Percentiles rank a stretch among this genome's conserved stretches.
Evolutionary conservation across 2,329 filamentous ascomycete genomes (phyloP).

Genomic region (Curvularia verruculosa): DNA sequence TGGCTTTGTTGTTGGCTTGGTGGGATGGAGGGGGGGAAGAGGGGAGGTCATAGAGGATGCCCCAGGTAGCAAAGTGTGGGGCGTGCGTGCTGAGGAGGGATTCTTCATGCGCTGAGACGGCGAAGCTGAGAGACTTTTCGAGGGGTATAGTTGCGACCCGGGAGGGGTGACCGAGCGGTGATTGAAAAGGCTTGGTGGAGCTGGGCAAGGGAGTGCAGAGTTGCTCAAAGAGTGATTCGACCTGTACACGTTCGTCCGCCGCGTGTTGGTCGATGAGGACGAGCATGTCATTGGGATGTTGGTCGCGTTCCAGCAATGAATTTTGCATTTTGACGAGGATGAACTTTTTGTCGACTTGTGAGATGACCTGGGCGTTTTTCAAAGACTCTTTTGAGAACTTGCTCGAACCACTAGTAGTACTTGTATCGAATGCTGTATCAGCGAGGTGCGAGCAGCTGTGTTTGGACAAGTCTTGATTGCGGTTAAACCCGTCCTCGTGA

Average conservation of each 20-base stretch:
- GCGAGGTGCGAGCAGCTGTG: slow-evolving; percentile 20
- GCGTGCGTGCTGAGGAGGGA: slow-evolving; percentile 62
- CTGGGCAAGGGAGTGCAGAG: slow-evolving; percentile 51
- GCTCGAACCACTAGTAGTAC: slow-evolving; percentile 24
- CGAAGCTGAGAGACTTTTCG: slow-evolving; percentile 65
- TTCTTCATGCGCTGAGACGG: slow-evolving; percentile 67
- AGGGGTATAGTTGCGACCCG: slow-evolving; percentile 45
- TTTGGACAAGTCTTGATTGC: slow-evolving; percentile 3
- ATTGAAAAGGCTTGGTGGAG: slow-evolving; percentile 26
- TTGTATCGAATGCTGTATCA: slow-evolving; percentile 36
- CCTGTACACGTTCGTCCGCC: slow-evolving; percentile 83
- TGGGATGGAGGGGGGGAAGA: slow-evolving; percentile 3
- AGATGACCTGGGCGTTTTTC: slow-evolving; percentile 67
- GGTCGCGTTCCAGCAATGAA: neutral
- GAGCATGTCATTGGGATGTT: slow-evolving; percentile 54
- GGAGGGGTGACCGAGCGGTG: slow-evolving; percentile 41
- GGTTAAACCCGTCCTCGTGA: slow-evolving; percentile 19
- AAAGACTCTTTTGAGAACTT: slow-evolving; percentile 64
- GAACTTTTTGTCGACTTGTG: slow-evolving; percentile 90
- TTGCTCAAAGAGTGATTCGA: slow-evolving; percentile 73
- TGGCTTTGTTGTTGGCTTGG: slow-evolving; percentile 4
- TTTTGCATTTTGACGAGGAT: slow-evolving; percentile 69
- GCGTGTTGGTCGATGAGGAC: slow-evolving; percentile 92
- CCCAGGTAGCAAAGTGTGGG: slow-evolving; percentile 73
- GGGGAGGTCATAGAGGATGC: slow-evolving; percentile 66